Conservation (phyloP, 1,284 basidiomycete genomes). For the Malassezia vespertilionis region DNA sequence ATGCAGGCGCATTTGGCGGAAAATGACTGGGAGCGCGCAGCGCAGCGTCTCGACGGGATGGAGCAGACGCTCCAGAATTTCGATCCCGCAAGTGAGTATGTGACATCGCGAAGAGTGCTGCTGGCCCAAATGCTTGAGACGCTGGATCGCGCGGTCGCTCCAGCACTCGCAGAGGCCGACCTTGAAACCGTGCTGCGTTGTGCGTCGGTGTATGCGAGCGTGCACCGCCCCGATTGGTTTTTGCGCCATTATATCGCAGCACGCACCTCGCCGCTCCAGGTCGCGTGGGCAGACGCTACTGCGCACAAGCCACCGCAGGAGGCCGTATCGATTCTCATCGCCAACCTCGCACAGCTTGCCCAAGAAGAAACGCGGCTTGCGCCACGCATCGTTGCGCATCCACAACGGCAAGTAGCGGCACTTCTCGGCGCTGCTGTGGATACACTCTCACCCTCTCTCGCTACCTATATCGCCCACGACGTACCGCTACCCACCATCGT, state of each 20-base stretch:
- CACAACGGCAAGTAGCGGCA: not conserved
- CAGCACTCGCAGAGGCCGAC: not conserved
- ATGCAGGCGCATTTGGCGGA: constrained; percentile 67
- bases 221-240: constrained; percentile 2
- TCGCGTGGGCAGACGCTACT: not conserved
- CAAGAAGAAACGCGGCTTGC: constrained; percentile 1
- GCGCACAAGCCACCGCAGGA: not conserved
- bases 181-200: not conserved
- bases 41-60: constrained; percentile 74
- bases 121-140: not conserved
- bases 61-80: constrained; percentile 76
- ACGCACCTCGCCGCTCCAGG: not conserved
- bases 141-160: constrained; percentile 1
- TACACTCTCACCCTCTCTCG: not conserved
- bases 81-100: constrained; percentile 9
- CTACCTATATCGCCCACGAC: not conserved
- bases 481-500: too few relatives aligned
- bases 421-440: not conserved
- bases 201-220: constrained; percentile 2
- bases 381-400: not conserved
- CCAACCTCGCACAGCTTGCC: not conserved
- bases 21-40: constrained; percentile 66
- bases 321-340: not conserved
- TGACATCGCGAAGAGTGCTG: constrained; percentile 3
- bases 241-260: not conserved